Evolutionary conservation across 495 filamentous ascomycete species (phyloP).

Genomic region (Penicillium silybi): DNA sequence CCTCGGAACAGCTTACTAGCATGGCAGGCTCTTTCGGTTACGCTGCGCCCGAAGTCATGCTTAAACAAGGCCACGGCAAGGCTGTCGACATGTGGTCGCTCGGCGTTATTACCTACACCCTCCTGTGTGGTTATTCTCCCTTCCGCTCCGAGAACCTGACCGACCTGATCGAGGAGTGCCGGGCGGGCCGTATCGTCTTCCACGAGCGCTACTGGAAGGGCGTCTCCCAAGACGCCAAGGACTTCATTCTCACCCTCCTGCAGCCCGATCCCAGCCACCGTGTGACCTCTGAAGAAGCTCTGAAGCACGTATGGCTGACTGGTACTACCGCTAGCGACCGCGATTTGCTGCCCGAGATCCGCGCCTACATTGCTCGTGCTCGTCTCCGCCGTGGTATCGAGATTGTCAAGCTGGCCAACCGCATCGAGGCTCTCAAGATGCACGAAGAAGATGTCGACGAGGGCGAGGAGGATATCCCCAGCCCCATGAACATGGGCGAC

Average conservation of each 20-base stretch:
- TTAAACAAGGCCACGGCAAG: constrained; percentile 95
- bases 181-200: constrained; percentile 84
- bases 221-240: constrained; percentile 92
- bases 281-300: constrained; percentile 74
- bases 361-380: constrained; percentile 85
- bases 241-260: constrained; percentile 82
- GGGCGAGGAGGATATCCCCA: constrained; percentile 70
- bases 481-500: constrained; percentile 44
- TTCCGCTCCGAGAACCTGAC: constrained; percentile 92
- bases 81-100: constrained; percentile 99
- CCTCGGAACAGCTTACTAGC: constrained; percentile 87
- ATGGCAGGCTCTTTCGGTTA: constrained; percentile 99
- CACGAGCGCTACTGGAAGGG: constrained; percentile 99
- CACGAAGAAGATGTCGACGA: constrained; percentile 60
- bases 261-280: constrained; percentile 75
- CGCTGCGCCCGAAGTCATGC: constrained; percentile 96
- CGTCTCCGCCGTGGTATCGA: constrained; percentile 92
- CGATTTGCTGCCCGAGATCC: constrained; percentile 96
- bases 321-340: constrained; percentile 88
- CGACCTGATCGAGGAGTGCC: constrained; percentile 95
- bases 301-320: constrained; percentile 85
- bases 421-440: constrained; percentile 95
- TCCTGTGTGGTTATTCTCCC: constrained; percentile 98
- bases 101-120: constrained; percentile 97
- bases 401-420: constrained; percentile 92